Base-by-base conservation (phyloP, 1,284 basidiomycete genomes). In the Singerocomus inundabilis region DNA sequence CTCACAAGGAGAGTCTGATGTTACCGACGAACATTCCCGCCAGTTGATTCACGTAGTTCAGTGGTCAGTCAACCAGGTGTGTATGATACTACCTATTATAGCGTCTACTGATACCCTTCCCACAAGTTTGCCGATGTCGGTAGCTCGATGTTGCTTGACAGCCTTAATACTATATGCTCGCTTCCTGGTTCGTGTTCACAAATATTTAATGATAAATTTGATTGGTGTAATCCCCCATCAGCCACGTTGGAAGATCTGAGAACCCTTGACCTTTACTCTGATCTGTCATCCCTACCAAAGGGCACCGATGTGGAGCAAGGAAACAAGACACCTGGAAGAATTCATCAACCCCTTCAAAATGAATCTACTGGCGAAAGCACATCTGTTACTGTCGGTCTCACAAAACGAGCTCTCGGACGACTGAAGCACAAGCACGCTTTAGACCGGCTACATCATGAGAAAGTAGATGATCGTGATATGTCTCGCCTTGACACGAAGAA, bases 201-300 rank as follows among this genome's bases (percentile, higher is more conserved):
- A 49, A 74, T 21, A 26, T 51, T 46, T 24, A 11, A 44, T 39
- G 24, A 11, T 48, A 12, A 26, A n/a, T 4, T 43, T 18, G 38
- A 38, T 29, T 44, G 45, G 48, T 28, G 1, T 40, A 33, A 12
- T 53, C 21, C 10, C 21, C 52, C 31, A 49, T 42, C 59, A 84
- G 83, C 80, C 10, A 71, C 76, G 0, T 44, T 62, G 6, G 72
- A 71, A 8, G 79, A 81, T 10, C 63, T 84, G 6, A 72, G 77
- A 53, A 60, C 67, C 3, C 70, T 89, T 3, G 80, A 85, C 46
- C 68, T 88, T 3, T 90, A 91, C 59, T 69, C 73, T 5, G 72
- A 77, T 36, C 72, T 91, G 16, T 67, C 70, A 1, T 71, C 77
- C 13, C 70, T 90, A 57, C 88, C 88, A 1, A 91, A 91, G 62